Evolutionary conservation across 108 stramenopile species (phyloP).

Genomic region (Stephanodiscus minutulus): DNA sequence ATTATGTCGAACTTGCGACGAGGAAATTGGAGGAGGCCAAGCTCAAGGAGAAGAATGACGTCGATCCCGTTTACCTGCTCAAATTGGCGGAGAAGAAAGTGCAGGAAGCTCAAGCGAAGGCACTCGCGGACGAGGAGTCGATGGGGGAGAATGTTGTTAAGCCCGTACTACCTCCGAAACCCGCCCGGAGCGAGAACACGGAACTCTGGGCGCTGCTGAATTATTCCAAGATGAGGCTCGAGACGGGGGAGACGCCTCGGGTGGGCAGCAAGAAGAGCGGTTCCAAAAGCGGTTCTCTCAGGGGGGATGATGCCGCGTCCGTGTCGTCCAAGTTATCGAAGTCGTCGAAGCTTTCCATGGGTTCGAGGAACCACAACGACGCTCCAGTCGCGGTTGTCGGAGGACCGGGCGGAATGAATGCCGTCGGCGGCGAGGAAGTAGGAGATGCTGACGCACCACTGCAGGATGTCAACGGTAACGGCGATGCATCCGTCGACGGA

Average conservation of each 20-base stretch:
- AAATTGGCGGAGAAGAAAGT: constrained; percentile 42
- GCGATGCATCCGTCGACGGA: constrained; percentile 37
- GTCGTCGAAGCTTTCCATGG: constrained; percentile 28
- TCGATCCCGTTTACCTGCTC: constrained; percentile 22
- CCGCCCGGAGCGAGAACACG: constrained; percentile 36
- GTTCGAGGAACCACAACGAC: constrained; percentile 8
- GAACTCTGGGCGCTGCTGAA: constrained; percentile 52
- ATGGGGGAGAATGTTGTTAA: constrained; percentile 20
- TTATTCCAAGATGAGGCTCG: constrained; percentile 48
- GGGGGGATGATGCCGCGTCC: constrained; percentile 26
- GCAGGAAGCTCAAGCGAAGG: constrained; percentile 38
- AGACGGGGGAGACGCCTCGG: constrained; percentile 43
- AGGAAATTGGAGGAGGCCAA: constrained; percentile 11
- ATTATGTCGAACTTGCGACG: constrained; percentile 14
- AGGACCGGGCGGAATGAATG: not conserved
- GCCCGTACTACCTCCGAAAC: constrained; percentile 29
- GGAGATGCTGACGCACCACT: constrained; percentile 20
- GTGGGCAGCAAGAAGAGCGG: constrained; percentile 29
- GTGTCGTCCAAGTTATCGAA: constrained; percentile 42
- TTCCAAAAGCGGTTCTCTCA: constrained; percentile 12
- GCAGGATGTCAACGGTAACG: constrained; percentile 28
- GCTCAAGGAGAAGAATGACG: constrained; percentile 5
- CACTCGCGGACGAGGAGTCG: constrained; percentile 39
- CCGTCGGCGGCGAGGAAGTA: not conserved
- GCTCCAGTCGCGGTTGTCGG: constrained; percentile 25